Conservation (phyloP, 257 asterid species). For the Coffea eugenioides region DNA sequence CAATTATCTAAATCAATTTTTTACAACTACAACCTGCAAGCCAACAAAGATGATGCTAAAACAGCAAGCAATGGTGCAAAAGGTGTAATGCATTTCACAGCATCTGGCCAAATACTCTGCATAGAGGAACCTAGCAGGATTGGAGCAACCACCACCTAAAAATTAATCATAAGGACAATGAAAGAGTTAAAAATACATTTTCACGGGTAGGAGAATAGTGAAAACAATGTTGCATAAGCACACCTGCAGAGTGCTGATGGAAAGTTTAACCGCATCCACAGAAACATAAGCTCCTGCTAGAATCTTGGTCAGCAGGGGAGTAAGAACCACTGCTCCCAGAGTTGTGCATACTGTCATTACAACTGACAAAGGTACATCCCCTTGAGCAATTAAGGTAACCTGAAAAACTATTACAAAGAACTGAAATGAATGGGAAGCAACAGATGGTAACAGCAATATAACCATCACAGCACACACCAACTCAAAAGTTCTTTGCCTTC, state of each 20-base stretch:
- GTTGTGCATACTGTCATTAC: slow-evolving; percentile 91
- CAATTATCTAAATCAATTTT: slow-evolving; percentile 1
- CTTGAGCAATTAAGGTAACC: slow-evolving; percentile 91
- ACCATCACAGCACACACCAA: no score
- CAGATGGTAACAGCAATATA: not conserved
- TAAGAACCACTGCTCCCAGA: slow-evolving; percentile 79
- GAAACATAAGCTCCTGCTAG: slow-evolving; percentile 89
- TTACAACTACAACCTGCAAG: slow-evolving; percentile 58
- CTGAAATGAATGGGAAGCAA: slow-evolving; percentile 14
- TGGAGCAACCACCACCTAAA: slow-evolving; percentile 93
- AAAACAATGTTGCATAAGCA: slow-evolving; percentile 4
- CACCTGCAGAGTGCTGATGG: slow-evolving; percentile 94
- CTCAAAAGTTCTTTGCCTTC: no score
- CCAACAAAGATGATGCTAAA: slow-evolving; percentile 68
- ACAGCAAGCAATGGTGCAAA: slow-evolving; percentile 84
- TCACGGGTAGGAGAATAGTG: not conserved
- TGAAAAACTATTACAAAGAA: slow-evolving; percentile 57
- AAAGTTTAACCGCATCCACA: slow-evolving; percentile 65
- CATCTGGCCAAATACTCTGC: slow-evolving; percentile 62
- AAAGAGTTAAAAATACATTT: not conserved
- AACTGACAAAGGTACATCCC: slow-evolving; percentile 83
- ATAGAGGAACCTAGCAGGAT: slow-evolving; percentile 74
- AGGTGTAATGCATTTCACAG: slow-evolving; percentile 54
- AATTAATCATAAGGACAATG: not conserved
- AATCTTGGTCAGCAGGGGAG: slow-evolving; percentile 71